These are phyloP conservation scores for Prorocentrum cordatum DNA, from an alignment of 169 alveolate genomes.

Conservation along the genomic window DNA sequence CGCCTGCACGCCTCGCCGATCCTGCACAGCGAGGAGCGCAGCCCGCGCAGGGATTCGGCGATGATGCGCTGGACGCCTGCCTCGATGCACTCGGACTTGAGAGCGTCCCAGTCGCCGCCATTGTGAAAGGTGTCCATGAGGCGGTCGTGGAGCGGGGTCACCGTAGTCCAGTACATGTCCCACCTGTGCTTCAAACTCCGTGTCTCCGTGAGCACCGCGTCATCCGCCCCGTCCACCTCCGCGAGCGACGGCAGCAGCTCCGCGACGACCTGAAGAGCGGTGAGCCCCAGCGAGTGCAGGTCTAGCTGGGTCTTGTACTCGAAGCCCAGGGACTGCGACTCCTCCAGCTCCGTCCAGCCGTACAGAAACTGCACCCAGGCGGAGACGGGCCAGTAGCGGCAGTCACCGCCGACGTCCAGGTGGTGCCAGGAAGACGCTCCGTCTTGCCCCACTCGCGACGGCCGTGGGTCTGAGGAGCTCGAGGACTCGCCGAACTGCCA, in stretches of 20 bases:
- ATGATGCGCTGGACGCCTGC: no score
- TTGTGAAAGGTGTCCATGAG: slow-evolving; percentile 49
- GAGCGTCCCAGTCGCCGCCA: slow-evolving; percentile 48
- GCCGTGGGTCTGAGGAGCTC: not conserved
- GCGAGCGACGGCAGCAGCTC: not conserved
- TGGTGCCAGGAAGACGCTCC: slow-evolving; percentile 64
- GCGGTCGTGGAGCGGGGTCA: slow-evolving; percentile 31
- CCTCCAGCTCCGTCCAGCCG: slow-evolving; percentile 64
- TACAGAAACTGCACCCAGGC: slow-evolving; percentile 24
- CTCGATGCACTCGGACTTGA: not conserved
- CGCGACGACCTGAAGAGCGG: not conserved
- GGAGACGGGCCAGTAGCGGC: not conserved
- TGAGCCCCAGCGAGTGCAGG: slow-evolving; percentile 44
- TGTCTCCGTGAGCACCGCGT: not conserved
- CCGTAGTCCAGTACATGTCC: slow-evolving; percentile 24
- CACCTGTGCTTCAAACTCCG: not conserved
- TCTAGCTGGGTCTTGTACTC: slow-evolving; percentile 51
- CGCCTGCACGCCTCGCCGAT: no score
- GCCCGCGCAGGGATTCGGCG: no score
- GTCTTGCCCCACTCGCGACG: not conserved
- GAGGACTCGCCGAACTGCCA: not conserved
- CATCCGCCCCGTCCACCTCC: no score
- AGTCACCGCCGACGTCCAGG: slow-evolving; percentile 56
- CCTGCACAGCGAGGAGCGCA: no score
- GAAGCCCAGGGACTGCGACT: slow-evolving; percentile 44